phyloP scores from a whole-genome alignment of 2,329 filamentous ascomycete genomes.

The Rutstroemia sp. region DNA sequence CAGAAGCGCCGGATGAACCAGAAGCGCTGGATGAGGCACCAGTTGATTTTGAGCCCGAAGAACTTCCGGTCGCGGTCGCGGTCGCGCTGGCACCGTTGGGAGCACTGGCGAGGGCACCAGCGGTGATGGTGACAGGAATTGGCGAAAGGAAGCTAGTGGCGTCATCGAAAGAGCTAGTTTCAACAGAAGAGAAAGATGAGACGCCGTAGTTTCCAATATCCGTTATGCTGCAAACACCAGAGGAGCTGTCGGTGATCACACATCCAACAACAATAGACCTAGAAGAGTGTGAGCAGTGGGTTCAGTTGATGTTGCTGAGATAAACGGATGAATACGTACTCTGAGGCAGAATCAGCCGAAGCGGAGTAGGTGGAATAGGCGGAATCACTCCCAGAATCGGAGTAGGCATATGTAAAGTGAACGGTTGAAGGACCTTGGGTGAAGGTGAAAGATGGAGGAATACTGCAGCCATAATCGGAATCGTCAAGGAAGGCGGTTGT shows the following conservation, averaged over 20 bases:
- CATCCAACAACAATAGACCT: conserved; percentile 13
- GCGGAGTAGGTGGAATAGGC: background rate
- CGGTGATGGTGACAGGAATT: conserved; percentile 18
- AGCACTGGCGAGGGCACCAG: conserved; percentile 8
- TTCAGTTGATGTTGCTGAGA: background rate
- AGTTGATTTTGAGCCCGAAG: too few species aligned
- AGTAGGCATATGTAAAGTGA: conserved; percentile 10
- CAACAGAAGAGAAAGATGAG: background rate
- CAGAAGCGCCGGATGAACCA: background rate
- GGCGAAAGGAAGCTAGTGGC: background rate
- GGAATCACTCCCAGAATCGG: background rate
- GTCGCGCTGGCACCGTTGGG: background rate
- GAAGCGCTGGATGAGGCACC: background rate
- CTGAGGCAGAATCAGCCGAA: background rate
- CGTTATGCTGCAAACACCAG: conserved; percentile 12
- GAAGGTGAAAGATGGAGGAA: conserved; percentile 18
- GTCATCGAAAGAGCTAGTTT: conserved; percentile 2
- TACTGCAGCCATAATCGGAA: conserved; percentile 8
- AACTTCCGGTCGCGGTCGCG: too few species aligned
- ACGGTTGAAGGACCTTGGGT: conserved; percentile 23
- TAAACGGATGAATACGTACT: background rate
- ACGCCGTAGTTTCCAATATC: background rate
- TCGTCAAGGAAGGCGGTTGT: conserved; percentile 12
- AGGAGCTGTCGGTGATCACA: conserved; percentile 10
- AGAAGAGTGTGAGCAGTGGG: background rate